Percentiles rank a stretch among this genome's conserved stretches.
phyloP scores from a whole-genome alignment of 768 basidiomycete species.

The Rhizopogon vesiculosus region DNA sequence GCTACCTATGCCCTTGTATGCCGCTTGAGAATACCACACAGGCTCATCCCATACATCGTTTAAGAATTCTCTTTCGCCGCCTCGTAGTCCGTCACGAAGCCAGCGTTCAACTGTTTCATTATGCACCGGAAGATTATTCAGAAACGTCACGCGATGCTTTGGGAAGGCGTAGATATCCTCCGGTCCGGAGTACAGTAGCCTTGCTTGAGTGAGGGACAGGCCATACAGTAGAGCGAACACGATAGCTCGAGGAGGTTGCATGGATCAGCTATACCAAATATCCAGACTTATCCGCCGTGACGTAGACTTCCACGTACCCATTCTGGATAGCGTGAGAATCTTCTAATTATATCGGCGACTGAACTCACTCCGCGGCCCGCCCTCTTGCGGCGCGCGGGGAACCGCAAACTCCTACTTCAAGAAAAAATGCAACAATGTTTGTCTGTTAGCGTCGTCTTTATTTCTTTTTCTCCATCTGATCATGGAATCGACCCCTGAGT shows the following conservation, averaged over 20 bases:
- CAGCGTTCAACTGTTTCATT: slow-evolving; percentile 73
- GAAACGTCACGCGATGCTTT: slow-evolving; percentile 74
- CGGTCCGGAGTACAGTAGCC: slow-evolving; percentile 64
- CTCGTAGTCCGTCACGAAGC: slow-evolving; percentile 66
- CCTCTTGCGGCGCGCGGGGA: background rate
- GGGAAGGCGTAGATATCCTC: slow-evolving; percentile 81
- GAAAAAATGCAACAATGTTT: slow-evolving; percentile 1
- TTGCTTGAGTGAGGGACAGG: slow-evolving; percentile 16
- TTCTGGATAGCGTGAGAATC: slow-evolving; percentile 13
- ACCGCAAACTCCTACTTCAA: background rate
- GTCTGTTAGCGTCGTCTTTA: slow-evolving; percentile 1
- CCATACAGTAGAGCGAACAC: slow-evolving; percentile 17
- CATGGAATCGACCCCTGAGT: slow-evolving; percentile 1
- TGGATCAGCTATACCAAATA: slow-evolving; percentile 12
- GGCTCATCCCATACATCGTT: slow-evolving; percentile 52
- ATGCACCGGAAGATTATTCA: slow-evolving; percentile 70
- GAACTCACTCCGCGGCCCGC: slow-evolving; percentile 28
- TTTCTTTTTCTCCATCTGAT: slow-evolving; percentile 1
- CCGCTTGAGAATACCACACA: slow-evolving; percentile 31
- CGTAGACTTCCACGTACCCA: background rate
- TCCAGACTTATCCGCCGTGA: background rate
- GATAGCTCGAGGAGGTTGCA: slow-evolving; percentile 3
- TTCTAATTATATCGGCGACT: slow-evolving; percentile 29
- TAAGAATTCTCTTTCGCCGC: slow-evolving; percentile 76
- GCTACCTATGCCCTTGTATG: slow-evolving; percentile 58